Evolutionary conservation across 1,139 yeast species (phyloP).

Genomic region (Sugiyamaella pinicola): DNA sequence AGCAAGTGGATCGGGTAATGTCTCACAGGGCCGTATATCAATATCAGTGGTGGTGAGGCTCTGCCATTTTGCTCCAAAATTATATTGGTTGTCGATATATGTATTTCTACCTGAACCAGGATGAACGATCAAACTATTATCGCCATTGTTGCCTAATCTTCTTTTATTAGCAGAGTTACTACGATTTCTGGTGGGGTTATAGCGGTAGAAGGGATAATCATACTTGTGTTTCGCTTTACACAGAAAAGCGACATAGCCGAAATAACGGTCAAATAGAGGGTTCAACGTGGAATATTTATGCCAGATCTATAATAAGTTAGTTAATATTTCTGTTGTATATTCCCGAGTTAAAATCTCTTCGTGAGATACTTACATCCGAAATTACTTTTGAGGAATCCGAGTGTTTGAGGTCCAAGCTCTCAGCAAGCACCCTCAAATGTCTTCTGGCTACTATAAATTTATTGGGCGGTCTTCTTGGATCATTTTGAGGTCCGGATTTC

Average conservation of each 20-base stretch:
- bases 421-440: not conserved
- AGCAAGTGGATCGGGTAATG: not conserved
- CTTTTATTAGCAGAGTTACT: not conserved
- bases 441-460: constrained; percentile 20
- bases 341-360: too few species aligned
- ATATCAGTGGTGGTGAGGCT: not conserved
- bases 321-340: not conserved
- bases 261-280: constrained; percentile 9
- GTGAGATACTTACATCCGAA: constrained; percentile 19
- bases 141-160: not conserved
- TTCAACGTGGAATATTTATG: not conserved
- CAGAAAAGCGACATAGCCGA: constrained; percentile 12
- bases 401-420: not conserved
- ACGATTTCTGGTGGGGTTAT: not conserved
- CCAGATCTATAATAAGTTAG: constrained; percentile 4
- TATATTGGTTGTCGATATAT: not conserved
- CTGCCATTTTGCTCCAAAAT: not conserved
- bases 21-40: not conserved
- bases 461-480: constrained; percentile 20
- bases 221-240: not conserved
- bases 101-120: not conserved
- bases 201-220: constrained; percentile 8
- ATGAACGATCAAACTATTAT: not conserved
- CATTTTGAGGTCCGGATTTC: not conserved
- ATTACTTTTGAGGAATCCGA: constrained; percentile 12